Evolutionary conservation across 2,329 filamentous ascomycete genomes (phyloP).

Genomic region (Epichloe sylvatica): DNA sequence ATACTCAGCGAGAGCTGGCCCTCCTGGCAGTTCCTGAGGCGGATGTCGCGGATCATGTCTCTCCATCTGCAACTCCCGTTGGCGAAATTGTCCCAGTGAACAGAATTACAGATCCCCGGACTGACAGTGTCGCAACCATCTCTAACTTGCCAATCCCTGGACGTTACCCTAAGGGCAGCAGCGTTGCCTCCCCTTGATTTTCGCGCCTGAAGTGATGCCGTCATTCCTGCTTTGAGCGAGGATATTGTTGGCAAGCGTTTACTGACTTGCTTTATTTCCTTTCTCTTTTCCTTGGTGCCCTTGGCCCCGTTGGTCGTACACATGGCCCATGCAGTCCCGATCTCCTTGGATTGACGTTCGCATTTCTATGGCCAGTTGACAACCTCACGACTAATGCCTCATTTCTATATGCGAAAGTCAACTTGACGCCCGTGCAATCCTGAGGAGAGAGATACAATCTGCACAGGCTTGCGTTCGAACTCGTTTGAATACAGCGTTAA

Average conservation of each 20-base stretch:
- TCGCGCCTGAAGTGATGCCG: not conserved
- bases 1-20: slow-evolving; percentile 12
- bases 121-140: slow-evolving; percentile 38
- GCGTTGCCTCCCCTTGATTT: slow-evolving; percentile 25
- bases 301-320: too few relatives aligned
- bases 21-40: slow-evolving; percentile 10
- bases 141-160: slow-evolving; percentile 58
- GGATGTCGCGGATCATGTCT: slow-evolving; percentile 6
- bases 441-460: not conserved
- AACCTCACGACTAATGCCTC: too few relatives aligned
- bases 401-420: too few relatives aligned
- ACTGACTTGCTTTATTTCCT: not conserved
- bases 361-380: not conserved
- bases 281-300: not conserved
- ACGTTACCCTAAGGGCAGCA: slow-evolving; percentile 38
- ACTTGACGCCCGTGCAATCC: not conserved
- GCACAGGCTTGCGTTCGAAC: not conserved
- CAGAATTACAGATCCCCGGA: slow-evolving; percentile 19
- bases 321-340: not conserved
- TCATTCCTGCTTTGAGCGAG: not conserved
- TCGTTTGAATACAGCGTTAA: not conserved
- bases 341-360: not conserved
- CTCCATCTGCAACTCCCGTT: slow-evolving; percentile 3
- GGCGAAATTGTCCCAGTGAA: slow-evolving; percentile 3
- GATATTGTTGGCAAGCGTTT: not conserved